Conservation (phyloP, 2,329 filamentous ascomycete genomes). For the Davidsoniella virescens region DNA sequence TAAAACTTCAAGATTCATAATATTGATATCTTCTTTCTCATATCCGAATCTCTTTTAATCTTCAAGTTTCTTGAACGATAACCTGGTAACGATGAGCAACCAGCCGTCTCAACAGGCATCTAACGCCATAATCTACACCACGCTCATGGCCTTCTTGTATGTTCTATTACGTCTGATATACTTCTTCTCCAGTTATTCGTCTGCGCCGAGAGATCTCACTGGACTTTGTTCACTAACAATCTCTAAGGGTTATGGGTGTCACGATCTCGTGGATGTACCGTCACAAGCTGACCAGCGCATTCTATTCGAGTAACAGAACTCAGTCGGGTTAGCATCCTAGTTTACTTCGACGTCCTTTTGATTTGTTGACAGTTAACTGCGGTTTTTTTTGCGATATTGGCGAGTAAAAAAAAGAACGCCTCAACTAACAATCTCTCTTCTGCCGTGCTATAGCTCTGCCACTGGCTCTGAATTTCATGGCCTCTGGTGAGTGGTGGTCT, state of each 20-base stretch:
- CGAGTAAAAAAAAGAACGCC: not conserved
- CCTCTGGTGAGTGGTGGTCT: conserved; percentile 61
- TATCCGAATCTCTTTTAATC: conserved; percentile 6
- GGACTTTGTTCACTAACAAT: not conserved
- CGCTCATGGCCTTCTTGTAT: conserved; percentile 63
- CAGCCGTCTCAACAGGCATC: conserved; percentile 55
- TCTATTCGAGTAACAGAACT: conserved; percentile 61
- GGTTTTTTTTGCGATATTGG: conserved; percentile 9
- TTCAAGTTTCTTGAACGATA: not conserved
- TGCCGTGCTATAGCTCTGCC: conserved; percentile 44
- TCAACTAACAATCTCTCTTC: conserved; percentile 1
- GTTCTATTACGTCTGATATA: not conserved
- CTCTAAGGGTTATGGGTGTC: conserved; percentile 44
- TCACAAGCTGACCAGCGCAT: conserved; percentile 52
- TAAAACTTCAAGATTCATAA: not conserved
- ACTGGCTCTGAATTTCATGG: conserved; percentile 77
- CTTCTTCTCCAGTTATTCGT: not conserved
- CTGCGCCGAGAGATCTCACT: not conserved
- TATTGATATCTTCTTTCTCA: conserved; percentile 6
- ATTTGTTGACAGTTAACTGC: conserved; percentile 10
- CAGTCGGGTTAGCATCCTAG: conserved; percentile 53
- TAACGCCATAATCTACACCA: conserved; percentile 70
- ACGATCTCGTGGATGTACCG: conserved; percentile 40
- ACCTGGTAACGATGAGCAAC: conserved; percentile 30
- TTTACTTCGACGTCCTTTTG: not conserved